Conservation (phyloP, 1,139 yeast species). For the Petasospora rhodanensis region DNA sequence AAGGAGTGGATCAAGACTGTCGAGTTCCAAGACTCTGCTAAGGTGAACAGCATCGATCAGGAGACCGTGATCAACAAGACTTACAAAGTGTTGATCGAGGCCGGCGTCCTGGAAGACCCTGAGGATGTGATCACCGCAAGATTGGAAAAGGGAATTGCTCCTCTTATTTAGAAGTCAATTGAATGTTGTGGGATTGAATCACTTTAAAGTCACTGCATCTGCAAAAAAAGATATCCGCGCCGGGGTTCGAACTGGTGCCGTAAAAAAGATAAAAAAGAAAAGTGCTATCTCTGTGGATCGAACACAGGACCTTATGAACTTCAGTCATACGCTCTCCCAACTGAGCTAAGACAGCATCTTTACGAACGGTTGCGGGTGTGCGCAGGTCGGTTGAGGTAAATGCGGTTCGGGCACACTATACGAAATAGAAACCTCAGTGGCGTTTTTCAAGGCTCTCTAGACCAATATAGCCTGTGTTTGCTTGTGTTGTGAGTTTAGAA, state of each 20-base stretch:
- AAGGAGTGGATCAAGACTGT: constrained; percentile 77
- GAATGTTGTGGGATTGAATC: too few species aligned
- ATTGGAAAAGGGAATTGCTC: constrained; percentile 9
- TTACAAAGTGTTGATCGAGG: constrained; percentile 40
- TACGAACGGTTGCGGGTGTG: too few species aligned
- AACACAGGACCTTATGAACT: constrained; percentile 88
- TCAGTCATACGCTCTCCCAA: constrained; percentile 91
- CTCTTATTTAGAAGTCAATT: constrained; percentile 1
- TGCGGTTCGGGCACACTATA: too few species aligned
- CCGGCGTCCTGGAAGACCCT: constrained; percentile 23
- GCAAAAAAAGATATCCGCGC: too few species aligned
- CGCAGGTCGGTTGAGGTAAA: too few species aligned
- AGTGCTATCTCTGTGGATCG: constrained; percentile 80
- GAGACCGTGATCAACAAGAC: constrained; percentile 53
- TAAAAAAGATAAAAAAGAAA: too few species aligned
- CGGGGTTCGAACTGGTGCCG: too few species aligned
- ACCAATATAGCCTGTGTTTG: too few species aligned
- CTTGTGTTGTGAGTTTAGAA: too few species aligned
- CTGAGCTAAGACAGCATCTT: constrained; percentile 58
- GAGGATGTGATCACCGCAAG: constrained; percentile 15
- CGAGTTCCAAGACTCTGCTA: constrained; percentile 41
- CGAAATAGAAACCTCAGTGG: too few species aligned
- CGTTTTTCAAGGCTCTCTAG: too few species aligned
- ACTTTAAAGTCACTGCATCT: too few species aligned
- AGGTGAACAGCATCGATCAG: constrained; percentile 37